Conservation (phyloP, 176 grass and related monocot species). For the Olyra latifolia region DNA sequence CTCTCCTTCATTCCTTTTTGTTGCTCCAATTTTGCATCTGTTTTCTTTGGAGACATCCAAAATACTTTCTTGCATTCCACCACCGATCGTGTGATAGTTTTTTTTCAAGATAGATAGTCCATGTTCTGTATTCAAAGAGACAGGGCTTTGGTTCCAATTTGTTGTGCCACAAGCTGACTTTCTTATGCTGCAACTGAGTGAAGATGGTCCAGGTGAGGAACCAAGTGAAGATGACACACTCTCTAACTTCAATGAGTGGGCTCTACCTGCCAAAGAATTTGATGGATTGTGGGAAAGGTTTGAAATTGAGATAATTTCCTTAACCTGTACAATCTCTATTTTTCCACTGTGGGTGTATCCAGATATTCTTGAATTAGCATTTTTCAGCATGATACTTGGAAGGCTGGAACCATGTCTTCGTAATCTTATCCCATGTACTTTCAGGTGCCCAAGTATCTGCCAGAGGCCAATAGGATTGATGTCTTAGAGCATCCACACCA, state of each 20-base stretch:
- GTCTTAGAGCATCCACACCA: too few species aligned
- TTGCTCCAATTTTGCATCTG: slow-evolving; percentile 9
- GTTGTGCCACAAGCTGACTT: slow-evolving; percentile 27
- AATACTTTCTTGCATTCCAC: slow-evolving; percentile 6
- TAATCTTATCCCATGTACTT: too few species aligned
- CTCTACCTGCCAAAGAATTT: slow-evolving; percentile 92
- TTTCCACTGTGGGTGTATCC: too few species aligned
- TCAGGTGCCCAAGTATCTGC: too few species aligned
- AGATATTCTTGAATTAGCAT: too few species aligned
- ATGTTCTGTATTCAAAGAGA: slow-evolving; percentile 1
- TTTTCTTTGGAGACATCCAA: background rate
- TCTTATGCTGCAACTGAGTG: slow-evolving; percentile 61
- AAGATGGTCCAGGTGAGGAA: slow-evolving; percentile 98
- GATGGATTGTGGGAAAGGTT: slow-evolving; percentile 99
- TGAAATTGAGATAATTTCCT: slow-evolving; percentile 14
- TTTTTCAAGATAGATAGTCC: background rate
- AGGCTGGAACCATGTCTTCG: too few species aligned
- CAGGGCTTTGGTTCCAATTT: slow-evolving; percentile 2
- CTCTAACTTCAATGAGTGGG: slow-evolving; percentile 94
- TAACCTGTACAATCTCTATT: background rate
- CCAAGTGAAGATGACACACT: slow-evolving; percentile 84
- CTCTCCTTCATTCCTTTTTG: background rate
- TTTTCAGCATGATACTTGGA: too few species aligned
- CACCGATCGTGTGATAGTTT: background rate
- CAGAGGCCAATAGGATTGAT: too few species aligned